Percentiles rank a stretch among this genome's conserved stretches.
Evolutionary conservation across 2,329 filamentous ascomycete genomes (phyloP).

Genomic region (Talaromyces sp.): DNA sequence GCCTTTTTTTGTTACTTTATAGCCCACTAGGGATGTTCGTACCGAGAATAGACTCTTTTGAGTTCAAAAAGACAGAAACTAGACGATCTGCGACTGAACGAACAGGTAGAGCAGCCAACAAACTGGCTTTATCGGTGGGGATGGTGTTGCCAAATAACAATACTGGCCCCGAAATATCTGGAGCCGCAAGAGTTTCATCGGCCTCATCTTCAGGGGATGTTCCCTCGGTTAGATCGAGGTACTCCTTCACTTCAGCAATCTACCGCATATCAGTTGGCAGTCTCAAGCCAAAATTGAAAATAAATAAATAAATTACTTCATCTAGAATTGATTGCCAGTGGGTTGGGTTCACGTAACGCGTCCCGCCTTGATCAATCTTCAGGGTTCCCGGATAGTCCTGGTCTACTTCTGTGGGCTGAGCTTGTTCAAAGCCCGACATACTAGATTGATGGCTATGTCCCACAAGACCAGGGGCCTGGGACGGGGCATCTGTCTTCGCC

Average conservation of each 20-base stretch:
- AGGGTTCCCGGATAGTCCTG: not conserved
- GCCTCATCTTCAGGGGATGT: not conserved
- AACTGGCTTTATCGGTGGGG: not conserved
- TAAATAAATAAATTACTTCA: not conserved
- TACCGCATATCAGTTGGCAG: not conserved
- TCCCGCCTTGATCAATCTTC: not conserved
- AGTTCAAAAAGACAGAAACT: constrained; percentile 1
- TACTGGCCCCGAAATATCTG: not conserved
- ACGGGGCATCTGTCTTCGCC: not conserved
- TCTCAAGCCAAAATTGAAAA: not conserved
- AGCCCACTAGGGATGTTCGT: not conserved
- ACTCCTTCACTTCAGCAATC: constrained; percentile 3
- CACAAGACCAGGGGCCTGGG: not conserved
- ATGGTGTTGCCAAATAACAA: not conserved
- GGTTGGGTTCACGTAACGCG: not conserved
- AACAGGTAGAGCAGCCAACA: not conserved
- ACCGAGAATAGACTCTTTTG: constrained; percentile 1
- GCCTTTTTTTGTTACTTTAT: not conserved
- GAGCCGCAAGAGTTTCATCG: not conserved
- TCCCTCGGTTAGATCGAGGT: not conserved
- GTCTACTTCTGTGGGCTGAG: not conserved
- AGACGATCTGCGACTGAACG: constrained; percentile 2
- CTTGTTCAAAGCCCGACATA: not conserved
- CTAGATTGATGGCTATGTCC: not conserved
- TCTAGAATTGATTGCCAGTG: constrained; percentile 6